Conservation (phyloP, 2,329 filamentous ascomycete genomes). For the Fusarium sp. region DNA sequence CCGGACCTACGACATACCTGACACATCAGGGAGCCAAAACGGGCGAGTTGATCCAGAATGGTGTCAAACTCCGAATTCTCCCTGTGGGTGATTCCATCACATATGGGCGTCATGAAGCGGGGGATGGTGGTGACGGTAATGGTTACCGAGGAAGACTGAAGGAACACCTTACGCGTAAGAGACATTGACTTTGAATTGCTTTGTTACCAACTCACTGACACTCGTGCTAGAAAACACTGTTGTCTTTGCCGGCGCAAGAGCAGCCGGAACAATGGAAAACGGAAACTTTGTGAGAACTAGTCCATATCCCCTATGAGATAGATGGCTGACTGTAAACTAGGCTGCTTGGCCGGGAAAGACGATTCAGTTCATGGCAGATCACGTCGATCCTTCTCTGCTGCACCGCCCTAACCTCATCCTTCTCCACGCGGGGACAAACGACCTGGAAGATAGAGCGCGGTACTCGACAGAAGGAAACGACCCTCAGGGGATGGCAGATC, state of each 20-base stretch:
- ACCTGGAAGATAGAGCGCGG: not conserved
- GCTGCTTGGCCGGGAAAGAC: not conserved
- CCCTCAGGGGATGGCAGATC: not conserved
- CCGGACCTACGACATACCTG: not conserved
- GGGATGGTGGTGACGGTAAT: not conserved
- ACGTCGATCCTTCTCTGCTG: not conserved
- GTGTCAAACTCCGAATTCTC: not conserved
- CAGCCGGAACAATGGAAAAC: not conserved
- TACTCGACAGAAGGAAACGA: not conserved
- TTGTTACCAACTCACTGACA: not conserved
- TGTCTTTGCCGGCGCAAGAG: not conserved
- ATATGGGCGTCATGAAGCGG: not conserved
- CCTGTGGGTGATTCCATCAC: not conserved
- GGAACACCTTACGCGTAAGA: not conserved
- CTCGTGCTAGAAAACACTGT: not conserved
- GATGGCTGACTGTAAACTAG: not conserved
- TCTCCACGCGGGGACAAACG: not conserved
- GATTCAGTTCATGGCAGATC: not conserved
- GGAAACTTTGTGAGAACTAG: not conserved
- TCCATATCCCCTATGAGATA: not conserved
- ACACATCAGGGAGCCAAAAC: not conserved
- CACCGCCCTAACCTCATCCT: not conserved
- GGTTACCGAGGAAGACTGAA: not conserved
- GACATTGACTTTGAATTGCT: accelerated
- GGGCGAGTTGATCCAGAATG: not conserved